Percentiles rank a stretch among this genome's conserved stretches.
phyloP scores from a whole-genome alignment of 2,329 filamentous ascomycete genomes.

The Colletotrichum orbiculare region DNA sequence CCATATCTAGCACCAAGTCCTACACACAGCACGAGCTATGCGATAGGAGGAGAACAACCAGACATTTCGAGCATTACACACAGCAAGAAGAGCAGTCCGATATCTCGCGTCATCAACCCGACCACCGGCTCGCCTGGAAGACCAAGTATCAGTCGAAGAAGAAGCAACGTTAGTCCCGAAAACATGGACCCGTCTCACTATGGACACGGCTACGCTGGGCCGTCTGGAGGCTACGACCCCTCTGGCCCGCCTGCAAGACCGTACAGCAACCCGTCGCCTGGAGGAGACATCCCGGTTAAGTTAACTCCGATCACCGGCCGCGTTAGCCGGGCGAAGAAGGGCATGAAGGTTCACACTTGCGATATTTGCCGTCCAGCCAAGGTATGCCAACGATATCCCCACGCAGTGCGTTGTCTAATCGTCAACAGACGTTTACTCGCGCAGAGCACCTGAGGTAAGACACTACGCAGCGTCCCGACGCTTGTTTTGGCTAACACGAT shows the following conservation, averaged over 20 bases:
- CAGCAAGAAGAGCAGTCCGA: conserved; percentile 49
- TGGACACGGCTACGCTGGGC: conserved; percentile 38
- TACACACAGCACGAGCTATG: conserved; percentile 52
- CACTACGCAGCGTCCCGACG: background rate
- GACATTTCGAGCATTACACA: conserved; percentile 46
- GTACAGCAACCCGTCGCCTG: conserved; percentile 46
- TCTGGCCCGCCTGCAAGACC: conserved; percentile 53
- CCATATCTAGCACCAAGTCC: conserved; percentile 44
- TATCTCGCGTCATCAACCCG: conserved; percentile 45
- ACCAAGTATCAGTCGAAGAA: conserved; percentile 45
- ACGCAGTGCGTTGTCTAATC: conserved; percentile 7
- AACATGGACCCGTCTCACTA: conserved; percentile 57
- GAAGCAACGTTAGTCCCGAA: conserved; percentile 60
- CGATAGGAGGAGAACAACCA: conserved; percentile 48
- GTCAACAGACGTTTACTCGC: conserved; percentile 67
- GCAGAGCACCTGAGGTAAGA: conserved; percentile 70
- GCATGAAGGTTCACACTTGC: conserved; percentile 67
- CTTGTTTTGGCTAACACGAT: conserved; percentile 7
- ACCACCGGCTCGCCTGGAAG: conserved; percentile 38
- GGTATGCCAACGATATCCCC: conserved; percentile 46
- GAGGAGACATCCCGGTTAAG: conserved; percentile 56
- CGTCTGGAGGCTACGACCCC: conserved; percentile 39
- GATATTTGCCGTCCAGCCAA: conserved; percentile 63
- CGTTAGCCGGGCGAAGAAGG: conserved; percentile 69
- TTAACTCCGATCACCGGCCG: conserved; percentile 67